A percentile compares a stretch with the other conserved stretches of the same genome.
These are phyloP conservation scores for Capsella rubella DNA, from an alignment of 441 rosid species.

Conservation along the genomic window DNA sequence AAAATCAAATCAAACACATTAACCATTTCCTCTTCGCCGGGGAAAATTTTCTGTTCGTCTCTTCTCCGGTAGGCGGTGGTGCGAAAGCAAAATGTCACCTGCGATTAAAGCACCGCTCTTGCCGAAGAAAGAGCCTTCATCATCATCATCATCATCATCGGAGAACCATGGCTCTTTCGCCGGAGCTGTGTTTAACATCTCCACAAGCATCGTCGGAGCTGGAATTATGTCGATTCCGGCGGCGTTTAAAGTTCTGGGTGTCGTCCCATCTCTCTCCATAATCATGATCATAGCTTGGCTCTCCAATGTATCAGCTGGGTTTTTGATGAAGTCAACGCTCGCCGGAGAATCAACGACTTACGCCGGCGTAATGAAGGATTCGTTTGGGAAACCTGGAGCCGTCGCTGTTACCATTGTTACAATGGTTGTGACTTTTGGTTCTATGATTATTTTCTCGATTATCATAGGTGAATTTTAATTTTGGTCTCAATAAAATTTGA, in stretches of 20 bases:
- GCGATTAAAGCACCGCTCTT: slow-evolving; percentile 57
- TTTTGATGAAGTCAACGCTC: slow-evolving; percentile 67
- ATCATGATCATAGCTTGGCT: slow-evolving; percentile 70
- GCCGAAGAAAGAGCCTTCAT: slow-evolving; percentile 40
- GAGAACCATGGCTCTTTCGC: slow-evolving; percentile 54
- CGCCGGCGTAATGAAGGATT: slow-evolving; percentile 79
- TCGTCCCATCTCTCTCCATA: slow-evolving; percentile 66
- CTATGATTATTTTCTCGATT: slow-evolving; percentile 69
- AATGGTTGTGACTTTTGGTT: slow-evolving; percentile 73
- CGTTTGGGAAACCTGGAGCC: slow-evolving; percentile 67
- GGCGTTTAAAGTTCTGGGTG: slow-evolving; percentile 77
- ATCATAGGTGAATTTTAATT: slow-evolving; percentile 57
- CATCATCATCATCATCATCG: not conserved
- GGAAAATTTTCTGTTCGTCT: not conserved
- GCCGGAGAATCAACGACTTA: slow-evolving; percentile 67
- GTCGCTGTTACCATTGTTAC: slow-evolving; percentile 59
- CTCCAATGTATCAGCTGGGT: slow-evolving; percentile 66
- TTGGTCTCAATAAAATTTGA: not conserved
- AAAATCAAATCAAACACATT: not conserved
- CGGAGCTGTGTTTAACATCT: slow-evolving; percentile 85
- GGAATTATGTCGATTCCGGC: slow-evolving; percentile 96
- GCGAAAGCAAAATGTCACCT: slow-evolving; percentile 53
- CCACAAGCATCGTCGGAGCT: slow-evolving; percentile 84
- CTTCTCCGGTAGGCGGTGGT: slow-evolving; percentile 4
- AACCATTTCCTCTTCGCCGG: slow-evolving; percentile 19